Base-by-base conservation (phyloP, 106 monocot genomes). In the Dioscorea zingiberensis region DNA sequence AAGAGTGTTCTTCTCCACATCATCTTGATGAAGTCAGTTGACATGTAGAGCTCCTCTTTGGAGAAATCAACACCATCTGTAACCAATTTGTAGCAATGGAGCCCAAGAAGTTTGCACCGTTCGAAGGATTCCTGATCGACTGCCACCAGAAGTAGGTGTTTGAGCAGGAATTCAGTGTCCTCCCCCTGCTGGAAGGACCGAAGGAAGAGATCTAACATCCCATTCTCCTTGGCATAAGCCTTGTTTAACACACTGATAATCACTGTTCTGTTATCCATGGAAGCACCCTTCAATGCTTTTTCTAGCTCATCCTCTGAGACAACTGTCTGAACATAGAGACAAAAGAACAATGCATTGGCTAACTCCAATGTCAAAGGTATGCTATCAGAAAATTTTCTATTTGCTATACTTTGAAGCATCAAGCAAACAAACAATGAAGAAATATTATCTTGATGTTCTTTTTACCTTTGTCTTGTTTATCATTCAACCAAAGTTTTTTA, bases 201-300 rank as follows among this genome's bases (percentile, higher is more conserved):
- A 21, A 87, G 70, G 71, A 87, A 87, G 66, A 91, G 87, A 55
- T 81, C 80, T 18, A 87, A 55, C 76, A 91, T 67, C 53, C 86
- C 84, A 30, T 74, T 48, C 19, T 76, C 64, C 63, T 78, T 69
- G 0, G 63, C 59, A 46, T 87, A 80, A 3, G 83, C 86, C 66
- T 76, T 87, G 73, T 84, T 87, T 27, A 91, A 70, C 16, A 87
- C 58, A 25, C 49, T 73, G 24, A 91, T 70, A 44, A 87, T 79
- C 49, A 91, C 11, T 16, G 91, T 87, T 71, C 56, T 83, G 73
- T 81, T 84, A 23, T n/a, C 69, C 83, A 68, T 81, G 45, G 87
- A 66, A 59, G 69, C 72, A 27, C 27, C 44, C 6, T 29, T 8
- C 4, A 76, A 46, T 51, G 62, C 51, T 55, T 0, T 46, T 23